phyloP scores from a whole-genome alignment of 73 alveolate species.

The Symbiodinium pilosum region DNA sequence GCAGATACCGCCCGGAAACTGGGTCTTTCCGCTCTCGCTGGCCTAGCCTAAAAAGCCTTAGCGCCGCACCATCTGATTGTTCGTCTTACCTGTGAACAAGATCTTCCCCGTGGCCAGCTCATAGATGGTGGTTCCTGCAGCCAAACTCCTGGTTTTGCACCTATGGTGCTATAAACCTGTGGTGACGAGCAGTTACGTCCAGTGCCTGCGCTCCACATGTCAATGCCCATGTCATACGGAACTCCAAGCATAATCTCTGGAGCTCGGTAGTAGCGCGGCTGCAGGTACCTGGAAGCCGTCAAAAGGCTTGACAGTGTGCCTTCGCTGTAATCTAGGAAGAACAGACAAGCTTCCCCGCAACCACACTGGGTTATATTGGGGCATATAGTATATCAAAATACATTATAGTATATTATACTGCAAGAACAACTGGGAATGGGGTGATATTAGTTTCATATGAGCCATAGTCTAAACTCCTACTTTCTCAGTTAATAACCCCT shows the following conservation, averaged over 20 bases:
- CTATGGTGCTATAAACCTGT: neutral
- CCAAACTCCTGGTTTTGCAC: no score
- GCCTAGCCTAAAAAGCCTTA: neutral
- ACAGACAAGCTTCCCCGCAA: no score
- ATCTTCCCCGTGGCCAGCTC: constrained; percentile 91
- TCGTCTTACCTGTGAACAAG: constrained; percentile 91
- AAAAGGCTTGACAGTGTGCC: constrained; percentile 56
- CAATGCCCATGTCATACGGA: constrained; percentile 97
- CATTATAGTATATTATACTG: no score
- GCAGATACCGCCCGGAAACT: no score
- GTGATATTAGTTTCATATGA: no score
- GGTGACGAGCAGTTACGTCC: neutral
- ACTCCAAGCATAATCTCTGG: constrained; percentile 98
- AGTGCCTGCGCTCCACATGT: constrained; percentile 97
- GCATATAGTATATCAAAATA: neutral
- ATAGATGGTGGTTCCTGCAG: constrained; percentile 66
- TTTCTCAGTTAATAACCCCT: no score
- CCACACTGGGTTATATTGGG: neutral
- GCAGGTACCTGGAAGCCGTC: constrained; percentile 96
- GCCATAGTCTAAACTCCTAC: no score
- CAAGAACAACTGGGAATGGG: neutral
- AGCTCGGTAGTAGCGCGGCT: constrained; percentile 97
- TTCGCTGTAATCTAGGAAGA: no score
- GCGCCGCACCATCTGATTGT: constrained; percentile 85
- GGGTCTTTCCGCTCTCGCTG: no score